phyloP scores from a whole-genome alignment of 2,329 filamentous ascomycete species.

The Myotisia sp. region DNA sequence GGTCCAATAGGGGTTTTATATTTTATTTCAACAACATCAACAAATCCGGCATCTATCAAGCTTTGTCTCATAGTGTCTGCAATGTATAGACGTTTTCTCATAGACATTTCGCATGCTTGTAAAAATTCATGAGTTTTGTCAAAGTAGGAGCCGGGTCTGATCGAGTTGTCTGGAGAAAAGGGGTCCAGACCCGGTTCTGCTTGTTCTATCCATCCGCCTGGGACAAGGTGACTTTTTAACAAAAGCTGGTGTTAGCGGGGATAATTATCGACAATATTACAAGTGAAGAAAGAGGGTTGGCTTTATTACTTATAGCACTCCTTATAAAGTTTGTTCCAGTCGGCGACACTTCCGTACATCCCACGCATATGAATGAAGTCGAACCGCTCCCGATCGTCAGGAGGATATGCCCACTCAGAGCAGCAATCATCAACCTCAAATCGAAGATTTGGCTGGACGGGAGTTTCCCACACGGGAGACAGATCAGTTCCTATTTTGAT shows the following conservation, averaged over 20 bases:
- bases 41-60: conserved; percentile 29
- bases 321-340: conserved; percentile 23
- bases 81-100: conserved; percentile 17
- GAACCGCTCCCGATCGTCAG: conserved; percentile 21
- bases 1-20: conserved; percentile 31
- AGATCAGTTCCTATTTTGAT: conserved; percentile 23
- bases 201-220: conserved; percentile 23
- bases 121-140: conserved; percentile 12
- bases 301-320: conserved; percentile 20
- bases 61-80: conserved; percentile 16
- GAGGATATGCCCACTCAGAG: conserved; percentile 23
- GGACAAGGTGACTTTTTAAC: conserved; percentile 18
- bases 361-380: conserved; percentile 32
- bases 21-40: conserved; percentile 29
- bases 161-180: conserved; percentile 15
- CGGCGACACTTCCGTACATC: conserved; percentile 23
- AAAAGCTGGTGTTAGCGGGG: not conserved
- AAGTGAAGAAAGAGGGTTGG: not conserved
- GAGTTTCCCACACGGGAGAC: conserved; percentile 19
- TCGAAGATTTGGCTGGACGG: conserved; percentile 18
- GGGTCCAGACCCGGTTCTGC: conserved; percentile 16
- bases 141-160: conserved; percentile 13
- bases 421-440: conserved; percentile 24
- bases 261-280: not conserved
- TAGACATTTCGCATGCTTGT: conserved; percentile 11